Base-by-base conservation (phyloP, 1,284 basidiomycete genomes). In the Papiliotrema flavescens region DNA sequence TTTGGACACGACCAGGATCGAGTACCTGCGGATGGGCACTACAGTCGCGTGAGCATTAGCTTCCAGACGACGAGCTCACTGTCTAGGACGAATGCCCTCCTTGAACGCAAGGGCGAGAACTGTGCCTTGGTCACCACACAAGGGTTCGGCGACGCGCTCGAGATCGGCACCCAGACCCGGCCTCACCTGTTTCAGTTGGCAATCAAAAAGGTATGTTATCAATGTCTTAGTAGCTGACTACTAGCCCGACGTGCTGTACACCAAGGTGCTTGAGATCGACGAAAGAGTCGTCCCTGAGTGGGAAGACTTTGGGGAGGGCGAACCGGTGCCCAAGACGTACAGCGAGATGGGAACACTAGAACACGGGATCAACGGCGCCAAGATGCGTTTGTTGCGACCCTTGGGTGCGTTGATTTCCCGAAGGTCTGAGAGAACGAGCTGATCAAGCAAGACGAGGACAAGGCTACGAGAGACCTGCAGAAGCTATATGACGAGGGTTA, bases 101-200 rank as follows among this genome's bases (percentile, higher is more conserved):
- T 98, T 3, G 95, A 98, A 71, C 85, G 95, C 41, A 93, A 93
- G 69, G 95, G 95, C 1, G 87, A 92, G 69, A 85, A 85, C 62
- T 92, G 96, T 59, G 95, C 92, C 0, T 80, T 98, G 20, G 78
- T 98, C n/a, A 96, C 94, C 68, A 97, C 93, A 0, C 28, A 75
- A 60, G 78, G 72, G 14, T 78, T 76, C 59, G 65, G 39, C 23
- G 78, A 79, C 56, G 56, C 77, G 14, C 64, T 78, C 7, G 66
- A 67, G 43, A 78, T 78, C 49, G 76, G 74, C 40, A 77, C 75
- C 51, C 78, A 79, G 57, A 67, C 61, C 19, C 57, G 66, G 7
- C 66, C 76, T 2, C 55, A 56, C 13, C 75, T 79, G 47, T 78
- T 79, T 54, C 76, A 76, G 44, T 62, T 79, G 17, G 69, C 70